Base-by-base conservation (phyloP, 305 asterid genomes). In the Fraxinus platypoda region DNA sequence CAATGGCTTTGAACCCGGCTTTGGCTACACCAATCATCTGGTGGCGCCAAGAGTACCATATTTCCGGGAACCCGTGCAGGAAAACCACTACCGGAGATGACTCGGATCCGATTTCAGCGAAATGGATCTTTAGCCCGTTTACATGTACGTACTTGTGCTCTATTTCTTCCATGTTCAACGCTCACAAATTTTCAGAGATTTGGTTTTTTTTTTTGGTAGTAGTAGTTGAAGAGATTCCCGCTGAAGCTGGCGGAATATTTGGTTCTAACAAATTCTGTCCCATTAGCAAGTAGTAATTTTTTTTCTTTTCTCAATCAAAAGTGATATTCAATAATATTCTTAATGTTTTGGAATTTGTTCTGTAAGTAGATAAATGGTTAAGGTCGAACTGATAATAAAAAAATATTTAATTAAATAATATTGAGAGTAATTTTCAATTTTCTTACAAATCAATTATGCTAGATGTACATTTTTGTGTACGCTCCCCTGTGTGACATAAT, bases 41-140 rank as follows among this genome's bases (percentile, higher is more conserved):
- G 79, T 91, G 86, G 77, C 93, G 88, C 92, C 93, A 92, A 15
- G 92, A 90, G 83, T 90, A 92, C 92, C 93, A 91, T 41, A 88
- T 88, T 28, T 92, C 91, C 0, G 92, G 94, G 74, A 91, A 91
- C 13, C 94, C 96, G 84, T 92, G 94, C 6, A 90, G 52, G 86
- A 90, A 88, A 11, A 89, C 38, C 26, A 86, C 91, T 68, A 81
- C 84, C 72, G 95, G 85, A 23, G 85, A 78, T 2, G 81, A 68
- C 3, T 52, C 77, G 21, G 77, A 26, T n/a, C 91, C 91, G 77
- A 81, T 87, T 33, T 89, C 91, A 49, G 93, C 93, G 30, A 74
- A 43, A 80, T 92, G 92, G 33, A 89, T 88, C 66, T 85, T 83
- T 64, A 89, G 79, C 1, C 92, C 91, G 76, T 87, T 87, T 26